A percentile compares a stretch with the other conserved stretches of the same genome.
Evolutionary conservation across 768 basidiomycete genomes (phyloP).

Genomic region (Filobasidium floriforme): DNA sequence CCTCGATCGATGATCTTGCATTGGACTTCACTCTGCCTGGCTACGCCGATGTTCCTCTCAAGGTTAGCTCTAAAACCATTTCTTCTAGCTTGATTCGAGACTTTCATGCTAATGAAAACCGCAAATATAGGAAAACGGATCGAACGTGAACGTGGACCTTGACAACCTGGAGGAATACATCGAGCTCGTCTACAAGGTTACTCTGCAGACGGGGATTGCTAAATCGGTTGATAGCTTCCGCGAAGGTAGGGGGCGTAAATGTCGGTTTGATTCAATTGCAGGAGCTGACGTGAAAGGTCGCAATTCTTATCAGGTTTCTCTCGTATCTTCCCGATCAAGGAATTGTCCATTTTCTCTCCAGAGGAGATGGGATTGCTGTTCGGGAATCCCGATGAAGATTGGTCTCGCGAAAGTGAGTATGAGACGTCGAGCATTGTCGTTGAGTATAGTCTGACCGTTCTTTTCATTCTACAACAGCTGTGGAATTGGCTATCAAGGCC

Average conservation of each 20-base stretch:
- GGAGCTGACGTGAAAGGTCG: not conserved
- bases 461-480: constrained; percentile 54
- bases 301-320: constrained; percentile 36
- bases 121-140: constrained; percentile 77
- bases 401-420: constrained; percentile 77
- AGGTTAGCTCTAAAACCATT: constrained; percentile 50
- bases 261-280: not conserved
- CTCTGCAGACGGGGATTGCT: constrained; percentile 70
- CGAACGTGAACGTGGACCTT: constrained; percentile 69
- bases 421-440: not conserved
- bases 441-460: not conserved
- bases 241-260: constrained; percentile 49
- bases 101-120: constrained; percentile 13
- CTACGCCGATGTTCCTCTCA: constrained; percentile 75
- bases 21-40: constrained; percentile 97
- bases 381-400: constrained; percentile 96
- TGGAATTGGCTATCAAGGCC: constrained; percentile 84
- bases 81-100: not conserved
- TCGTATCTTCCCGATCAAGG: constrained; percentile 85
- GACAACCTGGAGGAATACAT: constrained; percentile 87
- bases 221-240: constrained; percentile 83
- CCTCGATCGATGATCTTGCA: constrained; percentile 74
- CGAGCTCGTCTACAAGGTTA: constrained; percentile 73
- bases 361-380: constrained; percentile 95
- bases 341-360: constrained; percentile 83